Base-by-base conservation (phyloP, 164 flowering plant species). In the Cinnamomum micranthum region DNA sequence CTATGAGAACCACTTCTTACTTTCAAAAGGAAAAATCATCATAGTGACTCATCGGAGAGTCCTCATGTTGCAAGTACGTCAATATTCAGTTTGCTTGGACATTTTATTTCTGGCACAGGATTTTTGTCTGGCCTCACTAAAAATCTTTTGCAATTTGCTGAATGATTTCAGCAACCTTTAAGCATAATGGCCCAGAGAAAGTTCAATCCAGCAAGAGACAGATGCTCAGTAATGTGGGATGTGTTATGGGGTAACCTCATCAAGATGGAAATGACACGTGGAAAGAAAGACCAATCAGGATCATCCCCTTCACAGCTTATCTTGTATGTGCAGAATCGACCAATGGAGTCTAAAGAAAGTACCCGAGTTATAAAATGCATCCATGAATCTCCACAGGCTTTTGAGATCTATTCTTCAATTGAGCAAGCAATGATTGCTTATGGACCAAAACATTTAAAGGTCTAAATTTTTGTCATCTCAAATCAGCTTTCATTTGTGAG, bases 121-220 rank as follows among this genome's bases (percentile, higher is more conserved):
- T 25, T 66, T 23, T 69, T 35, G 13, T 31, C 20, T 51, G 14
- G 6, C 22, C 50, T 47, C 41, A 35, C 66, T 71, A 15, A 62
- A 65, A 68, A 4, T 68, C n/a, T 12, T 69, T 68, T 22, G 68
- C 41, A 12, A 25, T 20, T 51, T 68, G 63, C 50, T 5, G 51
- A 35, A 20, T 58, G 23, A 72, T 81, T 75, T 59, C 91, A 91
- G 97, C 95, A 92, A 88, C 87, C 99, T 12, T 76, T 88, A 51
- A 89, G 84, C 82, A 82, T 89, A 51, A 83, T 95, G 70, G 85
- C 85, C 74, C 99, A 96, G 78, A 91, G 84, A 76, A 96, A 92
- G 82, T 96, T 92, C 81, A 96, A 84, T 83, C 95, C 98, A n/a
- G 97, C 89, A 41, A 90, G 92, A 78, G 99, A 96, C 80, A 94